Evolutionary conservation across 192 early-diverging fungal genomes (phyloP), one percentile per base, ranked within the genome.

Genomic region (Coemansia sp.): DNA sequence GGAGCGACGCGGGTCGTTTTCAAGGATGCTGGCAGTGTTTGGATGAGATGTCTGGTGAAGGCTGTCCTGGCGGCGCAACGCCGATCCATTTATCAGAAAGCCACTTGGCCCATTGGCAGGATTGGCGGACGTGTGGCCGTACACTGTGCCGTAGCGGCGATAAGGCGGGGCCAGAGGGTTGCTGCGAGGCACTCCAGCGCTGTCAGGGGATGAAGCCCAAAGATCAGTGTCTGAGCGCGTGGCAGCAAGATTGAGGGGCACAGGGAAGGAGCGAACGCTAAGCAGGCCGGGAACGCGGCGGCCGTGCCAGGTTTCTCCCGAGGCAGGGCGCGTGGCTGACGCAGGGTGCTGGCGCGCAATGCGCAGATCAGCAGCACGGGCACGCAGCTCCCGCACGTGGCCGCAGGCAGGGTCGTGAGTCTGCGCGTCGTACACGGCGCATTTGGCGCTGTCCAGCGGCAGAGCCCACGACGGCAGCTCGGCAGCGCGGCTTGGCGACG

Each of bases 121-220:
- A 15, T 64, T 61, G 1, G 54, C 53, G 1, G 45, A 47, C 23
- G 72, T 59, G 30, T 63, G 64, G 11, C 72, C 72, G 12, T 75
- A 75, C 23, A 75, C 72, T 6, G 72, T 68, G 41, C 72, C 72
- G 20, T 53, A 63, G 15, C 72, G 65, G 54, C 72, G 72, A 33
- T 68, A 75, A 2, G 72, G 72, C 35, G 61, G 49, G 0, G 61
- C 72, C 16, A 75, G 43, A 11, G 44, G 61, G 47, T 68, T 68
- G 45, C 45, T 47, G 21, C 45, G 45, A 9, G 21, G 26, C 6
- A 26, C 12, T 14, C 26, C 21, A 9, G 13, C 45, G 21, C 45
- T 26, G 45, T 47, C 45, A 47, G 45, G 45, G 12, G 45, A 47
- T 9, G 45, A 47, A 1, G 37, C 44, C 3, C 50, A 51, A 12